A percentile compares a stretch with the other conserved stretches of the same genome.
These are phyloP conservation scores for Kokia cookei DNA, from an alignment of 441 rosid genomes.

Conservation along the genomic window DNA sequence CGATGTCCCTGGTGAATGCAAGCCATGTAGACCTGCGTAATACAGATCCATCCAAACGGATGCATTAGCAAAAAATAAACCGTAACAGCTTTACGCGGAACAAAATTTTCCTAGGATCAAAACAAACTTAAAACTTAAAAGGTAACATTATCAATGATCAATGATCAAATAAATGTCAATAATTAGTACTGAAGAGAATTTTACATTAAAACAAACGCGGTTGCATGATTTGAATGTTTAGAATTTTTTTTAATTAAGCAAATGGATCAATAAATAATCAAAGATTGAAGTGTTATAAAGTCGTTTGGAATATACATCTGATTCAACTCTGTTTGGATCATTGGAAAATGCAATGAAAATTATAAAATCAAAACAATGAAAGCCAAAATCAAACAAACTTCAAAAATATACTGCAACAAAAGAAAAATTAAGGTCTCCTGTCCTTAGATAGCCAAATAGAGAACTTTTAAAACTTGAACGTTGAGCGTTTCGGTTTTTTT, in stretches of 20 bases:
- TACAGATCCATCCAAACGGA: slow-evolving; percentile 13
- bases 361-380: background rate
- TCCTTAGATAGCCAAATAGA: slow-evolving; percentile 3
- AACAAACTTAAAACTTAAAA: background rate
- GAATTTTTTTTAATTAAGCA: background rate
- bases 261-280: background rate
- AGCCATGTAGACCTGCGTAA: slow-evolving; percentile 82
- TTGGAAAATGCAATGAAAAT: background rate
- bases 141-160: background rate
- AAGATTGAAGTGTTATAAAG: background rate
- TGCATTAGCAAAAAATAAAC: background rate
- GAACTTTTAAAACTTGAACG: background rate
- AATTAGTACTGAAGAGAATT: background rate
- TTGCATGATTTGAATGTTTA: background rate
- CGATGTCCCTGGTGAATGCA: slow-evolving; percentile 71
- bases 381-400: background rate
- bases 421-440: background rate
- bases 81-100: background rate
- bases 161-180: background rate
- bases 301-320: background rate
- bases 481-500: background rate
- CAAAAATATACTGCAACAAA: background rate
- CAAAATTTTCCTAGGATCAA: background rate
- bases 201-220: background rate
- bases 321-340: background rate